These are phyloP conservation scores for Ochetophila trinervis DNA, from an alignment of 306 rosid species.

Conservation along the genomic window DNA sequence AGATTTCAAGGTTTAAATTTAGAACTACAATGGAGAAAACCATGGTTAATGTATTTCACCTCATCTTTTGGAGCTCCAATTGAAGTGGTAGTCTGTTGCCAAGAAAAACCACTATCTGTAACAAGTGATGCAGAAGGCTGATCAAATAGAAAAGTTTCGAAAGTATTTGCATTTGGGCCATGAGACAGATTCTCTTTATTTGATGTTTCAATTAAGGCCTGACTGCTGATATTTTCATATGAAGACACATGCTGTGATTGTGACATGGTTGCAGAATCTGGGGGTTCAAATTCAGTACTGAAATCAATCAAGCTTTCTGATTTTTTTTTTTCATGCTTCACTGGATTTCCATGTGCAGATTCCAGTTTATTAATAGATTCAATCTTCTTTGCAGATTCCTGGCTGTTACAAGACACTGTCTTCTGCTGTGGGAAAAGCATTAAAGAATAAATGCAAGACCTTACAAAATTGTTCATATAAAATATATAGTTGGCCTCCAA, in stretches of 20 bases:
- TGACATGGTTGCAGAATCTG: slow-evolving; percentile 26
- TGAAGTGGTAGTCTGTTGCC: slow-evolving; percentile 22
- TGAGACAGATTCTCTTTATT: slow-evolving; percentile 28
- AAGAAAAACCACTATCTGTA: slow-evolving; percentile 17
- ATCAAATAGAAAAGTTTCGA: slow-evolving; percentile 53
- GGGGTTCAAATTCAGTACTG: slow-evolving; percentile 28
- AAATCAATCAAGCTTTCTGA: slow-evolving; percentile 42
- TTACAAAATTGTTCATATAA: not conserved
- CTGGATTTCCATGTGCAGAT: slow-evolving; percentile 26
- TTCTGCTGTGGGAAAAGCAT: slow-evolving; percentile 3
- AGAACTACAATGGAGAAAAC: not conserved
- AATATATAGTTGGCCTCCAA: not conserved
- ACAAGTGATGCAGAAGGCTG: slow-evolving; percentile 25
- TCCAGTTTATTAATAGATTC: slow-evolving; percentile 23
- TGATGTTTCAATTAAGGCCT: slow-evolving; percentile 45
- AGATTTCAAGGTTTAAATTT: not conserved
- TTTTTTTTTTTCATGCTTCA: slow-evolving; percentile 19
- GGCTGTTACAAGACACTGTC: not conserved
- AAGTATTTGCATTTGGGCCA: slow-evolving; percentile 35
- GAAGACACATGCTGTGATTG: slow-evolving; percentile 35
- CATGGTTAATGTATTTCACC: slow-evolving; percentile 40
- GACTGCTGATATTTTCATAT: slow-evolving; percentile 29
- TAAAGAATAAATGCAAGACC: slow-evolving; percentile 11
- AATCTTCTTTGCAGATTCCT: slow-evolving; percentile 24
- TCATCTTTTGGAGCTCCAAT: slow-evolving; percentile 31